Conservation (phyloP, 2,329 filamentous ascomycete genomes). For the Colletotrichum australisinense region DNA sequence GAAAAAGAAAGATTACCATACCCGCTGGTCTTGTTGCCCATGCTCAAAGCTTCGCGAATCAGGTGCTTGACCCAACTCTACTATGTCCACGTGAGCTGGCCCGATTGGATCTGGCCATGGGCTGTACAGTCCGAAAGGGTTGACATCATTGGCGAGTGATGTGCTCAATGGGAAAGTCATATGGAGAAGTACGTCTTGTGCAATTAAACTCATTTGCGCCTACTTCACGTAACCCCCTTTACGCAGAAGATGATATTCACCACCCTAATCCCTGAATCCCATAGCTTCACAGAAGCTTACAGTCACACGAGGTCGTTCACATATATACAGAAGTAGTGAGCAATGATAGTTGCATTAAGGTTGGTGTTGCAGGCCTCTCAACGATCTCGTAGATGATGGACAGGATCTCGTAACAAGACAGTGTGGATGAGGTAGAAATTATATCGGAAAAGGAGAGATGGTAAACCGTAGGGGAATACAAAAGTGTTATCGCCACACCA, state of each 20-base stretch:
- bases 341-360: neutral
- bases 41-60: neutral
- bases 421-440: constrained; percentile 10
- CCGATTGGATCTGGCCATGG: neutral
- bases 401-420: neutral
- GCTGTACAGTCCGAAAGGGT: neutral
- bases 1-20: neutral
- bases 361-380: neutral
- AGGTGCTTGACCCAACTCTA: neutral
- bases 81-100: no score
- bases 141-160: neutral
- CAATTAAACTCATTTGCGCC: neutral
- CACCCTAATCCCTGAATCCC: neutral
- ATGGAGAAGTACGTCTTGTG: no score
- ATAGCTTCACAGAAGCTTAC: neutral
- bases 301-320: neutral
- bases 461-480: neutral
- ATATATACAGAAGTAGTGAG: neutral
- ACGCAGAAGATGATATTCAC: neutral
- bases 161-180: no score
- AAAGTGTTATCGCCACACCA: constrained; percentile 2
- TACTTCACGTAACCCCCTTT: neutral
- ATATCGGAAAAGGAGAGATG: constrained; percentile 11
- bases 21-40: neutral
- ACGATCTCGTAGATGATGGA: neutral